phyloP scores from a whole-genome alignment of 2,329 filamentous ascomycete genomes.

The Metarhizium sp. region DNA sequence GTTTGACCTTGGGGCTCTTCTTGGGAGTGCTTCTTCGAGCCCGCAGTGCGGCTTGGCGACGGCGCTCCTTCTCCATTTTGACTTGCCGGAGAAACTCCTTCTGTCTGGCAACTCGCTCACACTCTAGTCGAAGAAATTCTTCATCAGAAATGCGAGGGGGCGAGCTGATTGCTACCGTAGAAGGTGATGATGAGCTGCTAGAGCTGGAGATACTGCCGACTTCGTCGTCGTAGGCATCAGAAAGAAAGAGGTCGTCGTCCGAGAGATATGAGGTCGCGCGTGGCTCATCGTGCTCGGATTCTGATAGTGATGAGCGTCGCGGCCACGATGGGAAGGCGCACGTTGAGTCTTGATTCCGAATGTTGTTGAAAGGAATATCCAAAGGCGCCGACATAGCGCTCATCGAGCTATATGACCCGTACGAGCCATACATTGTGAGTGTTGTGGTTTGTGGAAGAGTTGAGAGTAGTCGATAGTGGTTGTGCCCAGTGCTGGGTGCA shows the following conservation, averaged over 20 bases:
- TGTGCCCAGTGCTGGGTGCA: neutral
- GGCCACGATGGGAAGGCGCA: slow-evolving; percentile 54
- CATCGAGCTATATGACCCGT: slow-evolving; percentile 41
- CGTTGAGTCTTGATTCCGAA: slow-evolving; percentile 29
- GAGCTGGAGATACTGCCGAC: slow-evolving; percentile 37
- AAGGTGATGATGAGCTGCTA: slow-evolving; percentile 28
- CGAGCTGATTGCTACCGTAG: slow-evolving; percentile 16
- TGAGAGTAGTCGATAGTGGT: neutral
- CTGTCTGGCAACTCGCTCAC: slow-evolving; percentile 40
- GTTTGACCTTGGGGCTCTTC: slow-evolving; percentile 40
- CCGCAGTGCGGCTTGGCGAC: slow-evolving; percentile 28
- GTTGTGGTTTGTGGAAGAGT: neutral
- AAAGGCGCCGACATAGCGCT: slow-evolving; percentile 33
- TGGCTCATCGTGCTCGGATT: slow-evolving; percentile 29
- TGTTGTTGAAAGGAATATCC: slow-evolving; percentile 34
- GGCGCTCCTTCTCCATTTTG: slow-evolving; percentile 45
- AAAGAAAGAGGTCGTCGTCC: slow-evolving; percentile 53
- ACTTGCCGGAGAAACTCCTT: slow-evolving; percentile 42
- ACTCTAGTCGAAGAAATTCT: slow-evolving; percentile 40
- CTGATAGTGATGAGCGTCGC: slow-evolving; percentile 40
- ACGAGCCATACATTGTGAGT: slow-evolving; percentile 36
- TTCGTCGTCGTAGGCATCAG: slow-evolving; percentile 42
- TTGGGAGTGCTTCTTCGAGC: slow-evolving; percentile 32
- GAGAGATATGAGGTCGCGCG: slow-evolving; percentile 49
- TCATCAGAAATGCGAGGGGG: slow-evolving; percentile 32